Percentiles rank a stretch among this genome's conserved stretches.
Evolutionary conservation across 2,329 filamentous ascomycete species (phyloP).

Genomic region (Venturia aucupariae): DNA sequence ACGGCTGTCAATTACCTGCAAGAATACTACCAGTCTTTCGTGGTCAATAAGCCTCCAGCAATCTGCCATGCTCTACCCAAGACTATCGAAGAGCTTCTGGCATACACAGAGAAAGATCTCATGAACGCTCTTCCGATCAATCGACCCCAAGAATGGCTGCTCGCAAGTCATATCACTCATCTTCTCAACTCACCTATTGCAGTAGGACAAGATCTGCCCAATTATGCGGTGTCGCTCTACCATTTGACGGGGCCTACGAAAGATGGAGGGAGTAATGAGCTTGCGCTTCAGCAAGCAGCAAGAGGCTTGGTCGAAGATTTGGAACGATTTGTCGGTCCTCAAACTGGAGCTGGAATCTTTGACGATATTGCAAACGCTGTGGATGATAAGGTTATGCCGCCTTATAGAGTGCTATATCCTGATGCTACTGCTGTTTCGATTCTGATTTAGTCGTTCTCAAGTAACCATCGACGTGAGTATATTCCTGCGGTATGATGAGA

Average conservation of each 20-base stretch:
- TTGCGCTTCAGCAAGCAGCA: conserved; percentile 17
- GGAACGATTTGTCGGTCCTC: conserved; percentile 21
- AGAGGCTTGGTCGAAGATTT: conserved; percentile 22
- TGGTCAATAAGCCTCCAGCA: conserved; percentile 35
- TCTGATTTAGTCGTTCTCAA: conserved; percentile 22
- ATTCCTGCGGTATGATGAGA: too few species aligned
- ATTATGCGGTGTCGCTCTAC: conserved; percentile 32
- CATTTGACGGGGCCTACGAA: conserved; percentile 4
- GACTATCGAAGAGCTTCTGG: conserved; percentile 24
- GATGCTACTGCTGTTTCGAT: conserved; percentile 31
- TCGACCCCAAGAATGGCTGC: conserved; percentile 36
- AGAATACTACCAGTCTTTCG: conserved; percentile 42
- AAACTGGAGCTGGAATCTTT: conserved; percentile 25
- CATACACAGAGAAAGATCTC: conserved; percentile 27
- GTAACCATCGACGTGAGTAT: too few species aligned
- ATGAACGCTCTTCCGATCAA: conserved; percentile 35
- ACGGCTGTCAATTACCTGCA: conserved; percentile 45
- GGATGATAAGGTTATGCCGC: conserved; percentile 24
- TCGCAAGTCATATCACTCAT: conserved; percentile 37
- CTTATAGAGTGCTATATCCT: conserved; percentile 34
- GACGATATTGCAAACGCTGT: background rate
- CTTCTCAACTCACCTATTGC: conserved; percentile 37
- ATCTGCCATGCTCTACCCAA: conserved; percentile 29
- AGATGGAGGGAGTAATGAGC: conserved; percentile 18
- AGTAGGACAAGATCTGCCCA: conserved; percentile 32